Evolutionary conservation across 169 alveolate genomes (phyloP).

Genomic region (Pseudocohnilembus persalinus): DNA sequence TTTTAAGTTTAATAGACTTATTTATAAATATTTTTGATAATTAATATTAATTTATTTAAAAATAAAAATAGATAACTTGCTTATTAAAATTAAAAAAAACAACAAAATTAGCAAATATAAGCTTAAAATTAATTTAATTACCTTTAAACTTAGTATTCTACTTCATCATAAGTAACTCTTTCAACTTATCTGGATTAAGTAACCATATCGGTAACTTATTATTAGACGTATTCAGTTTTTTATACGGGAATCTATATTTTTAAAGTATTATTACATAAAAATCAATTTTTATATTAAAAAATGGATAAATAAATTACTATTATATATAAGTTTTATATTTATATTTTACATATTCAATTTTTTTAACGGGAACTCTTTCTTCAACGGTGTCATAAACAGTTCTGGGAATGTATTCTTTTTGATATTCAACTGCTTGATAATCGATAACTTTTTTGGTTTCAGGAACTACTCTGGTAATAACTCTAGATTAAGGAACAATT

Average conservation of each 20-base stretch:
- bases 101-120: not conserved
- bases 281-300: no score
- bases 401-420: constrained; percentile 44
- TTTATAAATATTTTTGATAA: no score
- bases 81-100: no score
- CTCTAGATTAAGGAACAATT: not conserved
- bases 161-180: not conserved
- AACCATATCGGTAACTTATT: not conserved
- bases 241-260: not conserved
- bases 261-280: not conserved
- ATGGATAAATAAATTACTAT: no score
- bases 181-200: not conserved
- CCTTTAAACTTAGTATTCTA: not conserved
- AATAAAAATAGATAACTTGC: no score
- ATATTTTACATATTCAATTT: constrained; percentile 11
- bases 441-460: constrained; percentile 37
- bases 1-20: no score
- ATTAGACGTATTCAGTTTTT: not conserved
- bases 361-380: constrained; percentile 43
- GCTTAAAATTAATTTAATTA: no score
- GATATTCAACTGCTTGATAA: constrained; percentile 47
- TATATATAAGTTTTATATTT: no score
- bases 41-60: no score
- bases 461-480: constrained; percentile 27
- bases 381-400: constrained; percentile 34